Conservation (phyloP, 2,329 filamentous ascomycete genomes). For the Apiospora kogelbergensis region DNA sequence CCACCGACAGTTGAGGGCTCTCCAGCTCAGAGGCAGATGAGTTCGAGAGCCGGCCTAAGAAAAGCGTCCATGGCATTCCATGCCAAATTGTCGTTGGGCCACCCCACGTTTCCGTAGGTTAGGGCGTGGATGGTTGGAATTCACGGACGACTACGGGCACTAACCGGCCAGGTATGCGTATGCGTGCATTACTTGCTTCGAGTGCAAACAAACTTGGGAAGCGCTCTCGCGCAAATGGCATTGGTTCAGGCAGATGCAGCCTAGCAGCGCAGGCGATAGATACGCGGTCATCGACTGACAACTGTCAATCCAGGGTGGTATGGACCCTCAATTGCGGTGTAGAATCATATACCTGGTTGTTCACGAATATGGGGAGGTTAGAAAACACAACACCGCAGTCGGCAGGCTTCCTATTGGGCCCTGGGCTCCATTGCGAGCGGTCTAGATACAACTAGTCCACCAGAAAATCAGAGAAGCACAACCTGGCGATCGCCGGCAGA, state of each 20-base stretch:
- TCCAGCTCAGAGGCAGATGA: background rate
- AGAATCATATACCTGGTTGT: conserved; percentile 6
- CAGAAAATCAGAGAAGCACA: background rate
- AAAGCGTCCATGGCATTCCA: background rate
- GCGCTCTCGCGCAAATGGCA: background rate
- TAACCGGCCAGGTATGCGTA: background rate
- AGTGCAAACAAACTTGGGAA: background rate
- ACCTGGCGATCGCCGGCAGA: conserved; percentile 14
- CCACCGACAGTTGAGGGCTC: background rate
- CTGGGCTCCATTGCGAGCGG: conserved; percentile 10
- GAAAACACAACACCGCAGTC: conserved; percentile 8
- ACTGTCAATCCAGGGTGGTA: conserved; percentile 4
- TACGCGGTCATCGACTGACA: background rate
- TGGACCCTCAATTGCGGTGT: conserved; percentile 13
- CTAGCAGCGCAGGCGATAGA: background rate
- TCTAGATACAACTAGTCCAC: conserved; percentile 13
- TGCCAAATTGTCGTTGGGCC: background rate
- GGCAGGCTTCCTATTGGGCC: conserved; percentile 15
- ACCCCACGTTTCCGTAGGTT: background rate
- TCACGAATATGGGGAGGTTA: conserved; percentile 8
- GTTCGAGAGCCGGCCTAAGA: background rate
- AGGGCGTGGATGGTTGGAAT: background rate
- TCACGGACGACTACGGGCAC: background rate
- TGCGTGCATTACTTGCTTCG: background rate
- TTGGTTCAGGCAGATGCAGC: background rate